Conservation (phyloP, 306 rosid species). For the Malus sylvestris region DNA sequence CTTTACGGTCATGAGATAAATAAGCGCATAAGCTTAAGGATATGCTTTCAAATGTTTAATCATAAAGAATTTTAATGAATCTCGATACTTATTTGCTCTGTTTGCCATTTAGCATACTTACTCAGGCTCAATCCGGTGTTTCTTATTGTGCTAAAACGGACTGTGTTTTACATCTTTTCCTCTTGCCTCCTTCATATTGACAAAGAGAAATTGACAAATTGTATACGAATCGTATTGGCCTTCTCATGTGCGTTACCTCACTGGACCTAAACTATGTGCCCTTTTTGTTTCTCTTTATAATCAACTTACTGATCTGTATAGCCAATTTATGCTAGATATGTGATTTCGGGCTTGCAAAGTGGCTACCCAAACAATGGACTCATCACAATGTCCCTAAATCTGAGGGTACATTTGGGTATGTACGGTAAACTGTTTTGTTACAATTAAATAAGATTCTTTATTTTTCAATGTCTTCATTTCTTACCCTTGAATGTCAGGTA, state of each 20-base stretch:
- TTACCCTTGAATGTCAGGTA: conserved; percentile 43
- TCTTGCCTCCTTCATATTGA: neutral
- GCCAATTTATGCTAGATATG: conserved; percentile 50
- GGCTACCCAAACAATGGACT: conserved; percentile 69
- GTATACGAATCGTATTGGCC: neutral
- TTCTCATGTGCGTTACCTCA: neutral
- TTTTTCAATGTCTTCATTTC: neutral
- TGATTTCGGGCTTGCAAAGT: conserved; percentile 90
- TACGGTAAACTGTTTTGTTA: neutral
- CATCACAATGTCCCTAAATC: conserved; percentile 56
- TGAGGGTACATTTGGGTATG: conserved; percentile 88
- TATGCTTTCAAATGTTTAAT: neutral
- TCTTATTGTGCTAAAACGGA: neutral
- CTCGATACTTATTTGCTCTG: neutral
- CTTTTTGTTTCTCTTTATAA: neutral
- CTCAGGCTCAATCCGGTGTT: neutral
- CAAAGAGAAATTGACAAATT: neutral
- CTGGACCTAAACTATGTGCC: neutral
- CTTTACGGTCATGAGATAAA: neutral
- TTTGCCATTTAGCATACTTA: neutral
- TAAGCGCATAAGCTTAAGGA: neutral
- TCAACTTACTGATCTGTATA: conserved; percentile 6
- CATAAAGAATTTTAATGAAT: neutral
- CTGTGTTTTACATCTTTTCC: neutral
- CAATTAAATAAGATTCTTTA: neutral